Percentiles rank a stretch among this genome's conserved stretches.
These are phyloP conservation scores for Chaetomiaceae sp. DNA, from an alignment of 2,329 filamentous ascomycete species.

Conservation along the genomic window DNA sequence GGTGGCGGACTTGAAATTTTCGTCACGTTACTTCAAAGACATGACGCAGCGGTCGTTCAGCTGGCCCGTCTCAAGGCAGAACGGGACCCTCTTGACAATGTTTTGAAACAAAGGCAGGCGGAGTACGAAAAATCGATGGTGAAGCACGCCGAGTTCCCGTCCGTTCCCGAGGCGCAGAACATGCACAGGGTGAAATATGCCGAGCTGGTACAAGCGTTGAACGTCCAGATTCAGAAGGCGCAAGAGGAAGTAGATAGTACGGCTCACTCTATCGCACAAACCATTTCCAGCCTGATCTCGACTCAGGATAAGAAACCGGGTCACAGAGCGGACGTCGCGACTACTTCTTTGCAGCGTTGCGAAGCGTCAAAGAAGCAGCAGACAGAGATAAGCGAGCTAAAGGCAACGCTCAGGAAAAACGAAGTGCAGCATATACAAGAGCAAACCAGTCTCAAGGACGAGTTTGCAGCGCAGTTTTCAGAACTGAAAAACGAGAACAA, in stretches of 20 bases:
- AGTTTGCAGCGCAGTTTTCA: neutral
- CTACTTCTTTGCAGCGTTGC: neutral
- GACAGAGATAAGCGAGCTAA: constrained; percentile 5
- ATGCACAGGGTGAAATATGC: constrained; percentile 13
- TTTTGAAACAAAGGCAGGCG: constrained; percentile 10
- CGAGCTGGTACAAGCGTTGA: constrained; percentile 2
- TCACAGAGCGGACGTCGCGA: neutral
- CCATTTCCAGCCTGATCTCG: neutral
- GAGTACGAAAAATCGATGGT: constrained; percentile 20
- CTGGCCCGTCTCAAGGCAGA: constrained; percentile 9
- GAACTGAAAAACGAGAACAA: no score
- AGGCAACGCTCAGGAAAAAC: neutral
- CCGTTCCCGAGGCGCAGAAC: constrained; percentile 23
- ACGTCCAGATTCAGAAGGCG: constrained; percentile 6
- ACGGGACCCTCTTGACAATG: constrained; percentile 13
- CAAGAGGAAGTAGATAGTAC: neutral
- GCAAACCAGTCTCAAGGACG: neutral
- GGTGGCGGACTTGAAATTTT: neutral
- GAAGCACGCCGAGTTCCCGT: constrained; percentile 22
- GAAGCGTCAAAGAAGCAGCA: neutral
- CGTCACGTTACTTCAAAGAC: neutral
- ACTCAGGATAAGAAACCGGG: neutral
- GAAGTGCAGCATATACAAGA: neutral
- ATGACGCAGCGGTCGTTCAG: constrained; percentile 1
- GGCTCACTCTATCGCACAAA: neutral